Percentiles rank a stretch among this genome's conserved stretches.
These are phyloP conservation scores for Trichoderma semiorbis DNA, from an alignment of 2,329 filamentous ascomycete species.

Conservation along the genomic window DNA sequence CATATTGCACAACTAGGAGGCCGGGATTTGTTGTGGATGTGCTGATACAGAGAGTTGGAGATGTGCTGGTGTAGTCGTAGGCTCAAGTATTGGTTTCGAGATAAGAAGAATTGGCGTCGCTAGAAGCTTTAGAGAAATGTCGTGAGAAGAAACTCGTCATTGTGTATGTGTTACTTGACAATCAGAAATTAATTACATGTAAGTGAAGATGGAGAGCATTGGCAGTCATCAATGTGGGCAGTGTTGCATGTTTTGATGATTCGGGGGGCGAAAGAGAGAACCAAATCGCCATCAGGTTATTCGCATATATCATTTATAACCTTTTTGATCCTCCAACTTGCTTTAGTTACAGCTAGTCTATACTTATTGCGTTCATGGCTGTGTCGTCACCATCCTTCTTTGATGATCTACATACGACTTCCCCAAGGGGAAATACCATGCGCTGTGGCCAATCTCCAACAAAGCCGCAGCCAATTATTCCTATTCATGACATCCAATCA, in stretches of 20 bases:
- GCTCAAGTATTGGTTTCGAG: background rate
- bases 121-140: background rate
- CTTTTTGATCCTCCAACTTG: background rate
- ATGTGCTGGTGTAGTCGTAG: background rate
- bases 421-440: background rate
- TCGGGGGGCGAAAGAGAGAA: background rate
- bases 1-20: background rate
- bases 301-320: background rate
- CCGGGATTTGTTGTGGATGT: background rate
- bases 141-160: background rate
- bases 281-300: background rate
- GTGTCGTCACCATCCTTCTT: background rate
- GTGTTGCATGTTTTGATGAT: background rate
- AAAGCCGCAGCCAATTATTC: background rate
- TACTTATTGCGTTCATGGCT: background rate
- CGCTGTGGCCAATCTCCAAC: background rate
- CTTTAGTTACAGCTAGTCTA: background rate
- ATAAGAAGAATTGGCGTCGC: background rate
- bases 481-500: background rate
- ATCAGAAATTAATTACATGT: background rate
- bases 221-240: background rate
- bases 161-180: background rate
- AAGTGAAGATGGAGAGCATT: background rate
- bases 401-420: background rate
- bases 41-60: background rate